Evolutionary conservation across 805 yeast species (phyloP), one percentile per base, ranked within the genome.

Genomic region (Sugiyamaella marilandica): DNA sequence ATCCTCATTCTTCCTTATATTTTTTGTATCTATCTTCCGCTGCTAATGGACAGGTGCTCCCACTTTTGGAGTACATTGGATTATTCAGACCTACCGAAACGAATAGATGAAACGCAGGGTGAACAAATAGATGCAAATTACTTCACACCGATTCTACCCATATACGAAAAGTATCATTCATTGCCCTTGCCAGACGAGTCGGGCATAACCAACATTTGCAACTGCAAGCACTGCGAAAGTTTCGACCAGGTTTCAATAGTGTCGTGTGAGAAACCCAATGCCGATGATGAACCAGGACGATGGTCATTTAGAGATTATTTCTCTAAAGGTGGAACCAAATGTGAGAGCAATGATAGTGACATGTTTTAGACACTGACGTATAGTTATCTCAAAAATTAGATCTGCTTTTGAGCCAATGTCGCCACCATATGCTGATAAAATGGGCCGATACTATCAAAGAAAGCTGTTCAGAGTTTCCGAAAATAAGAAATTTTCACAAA

Each of bases 381-480:
- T 16, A 34, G 39, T 34, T 34, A 24, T 26, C 16, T 44, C 47
- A 13, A 45, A 32, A 45, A 32, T 45, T 14, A 31, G 31, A 31
- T 45, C 49, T 5, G 49, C 37, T 7, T 31, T 44, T 11, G 47
- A 44, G 32, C 24, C 47, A 26, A 16, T 16, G 33, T 26, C 18
- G 9, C 18, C 26, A 21, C 3, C 19, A 35, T 16, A 35, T 35
- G 41, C 7, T 3, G 41, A 35, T 35, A 18, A 35, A 35, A 35
- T 18, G 13, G 16, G 36, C 5, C 24, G 19, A 19, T 21, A 41
- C 26, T 14, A 16, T 44, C 50, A 5, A 19, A 14, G 19, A 52
- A 51, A 16, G 45, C 56, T 10, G 51, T 53, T 50, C 55, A 51
- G 44, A 52, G 45, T 35, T 47, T 45, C 44, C n/a, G 54, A 24